Evolutionary conservation across 2,329 filamentous ascomycete genomes (phyloP), one percentile per base, ranked within the genome.

Genomic region (Diaporthe sp.): DNA sequence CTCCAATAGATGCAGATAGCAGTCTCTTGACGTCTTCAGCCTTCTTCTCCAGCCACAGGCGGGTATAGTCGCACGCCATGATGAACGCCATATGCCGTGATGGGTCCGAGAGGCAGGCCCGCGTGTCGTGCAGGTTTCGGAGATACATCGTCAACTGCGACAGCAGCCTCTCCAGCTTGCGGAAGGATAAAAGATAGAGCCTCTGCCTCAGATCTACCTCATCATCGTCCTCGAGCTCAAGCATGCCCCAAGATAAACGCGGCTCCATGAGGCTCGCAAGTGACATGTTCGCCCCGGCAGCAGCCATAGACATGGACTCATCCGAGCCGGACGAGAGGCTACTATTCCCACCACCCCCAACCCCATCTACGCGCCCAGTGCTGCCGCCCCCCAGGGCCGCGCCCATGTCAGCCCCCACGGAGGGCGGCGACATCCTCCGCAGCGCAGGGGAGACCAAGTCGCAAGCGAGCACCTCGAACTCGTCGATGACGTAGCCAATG

Each of bases 191-290:
- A 3, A 61, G 31, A 31, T 72, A 72, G 22, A 72, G 70, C 57
- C 70, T 61, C 70, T 61, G 55, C 44, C 70, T 57, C 13, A 72
- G 70, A 3, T 61, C 70, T 15, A 61, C 70, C 57, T 72, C 70
- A 31, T 72, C 70, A 6, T 72, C 70, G 13, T 72, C 55, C 44
- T 72, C 70, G 4, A 72, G 44, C 70, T 72, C 70, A 37, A 72
- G 70, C 28, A 61, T 37, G 3, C 70, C 70, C 70, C 70, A 72
- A 4, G 70, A 72, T 12, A 72, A n/a, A n/a, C 70, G 31, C 5
- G 70, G 42, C 42, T 72, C 65, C 65, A 70, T 55, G 15, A 55
- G n/a, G 15, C 34, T 51, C 22, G 31, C 42, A 8, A 51, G 51
- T 1, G 70, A 51, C 15, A 60, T 61, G n/a, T 22, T 22, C 3